Evolutionary conservation across 2,329 filamentous ascomycete genomes (phyloP), one percentile per base, ranked within the genome.

Genomic region (Clarireedia homoeocarpa): DNA sequence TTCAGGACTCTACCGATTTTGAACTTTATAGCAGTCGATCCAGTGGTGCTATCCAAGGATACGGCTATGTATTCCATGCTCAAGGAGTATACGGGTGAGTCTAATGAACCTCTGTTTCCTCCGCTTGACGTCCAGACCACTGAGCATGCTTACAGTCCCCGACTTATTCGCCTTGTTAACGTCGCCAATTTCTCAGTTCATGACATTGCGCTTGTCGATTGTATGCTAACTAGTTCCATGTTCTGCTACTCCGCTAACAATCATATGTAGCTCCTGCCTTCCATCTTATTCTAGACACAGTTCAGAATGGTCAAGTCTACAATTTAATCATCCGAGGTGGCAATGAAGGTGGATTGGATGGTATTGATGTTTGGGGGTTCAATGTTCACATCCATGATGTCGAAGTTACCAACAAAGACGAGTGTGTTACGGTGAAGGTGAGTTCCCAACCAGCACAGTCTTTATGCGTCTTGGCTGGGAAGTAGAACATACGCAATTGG

Each of bases 341-440:
- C 4, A 71, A 80, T 55, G 66, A 69, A 55, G 78, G 78, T 48
- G 77, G 77, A 48, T 67, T 82, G 6, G 80, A 83, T 63, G 81
- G 80, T 4, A 73, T 82, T 56, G 76, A 82, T 64, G 72, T 82
- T 4, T 79, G 73, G 69, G 73, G 74, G 15, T 73, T 67, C 47
- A 81, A 83, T 62, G 74, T 82, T 51, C 79, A 76, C 75, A 70
- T 82, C 50, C 80, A 83, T 63, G 80, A 84, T 64, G 71, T 83
- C 34, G 77, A 78, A 70, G 79, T 83, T 5, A 82, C 80, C 26
- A 83, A 83, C 73, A 82, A 81, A 66, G 79, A 83, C 63, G 80
- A 83, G 64, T 82, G 79, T 65, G 77, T 82, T 0, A 82, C 79
- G 1, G 75, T 81, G 56, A 82, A 79, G 56, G 54, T 56, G 47